Percentiles rank a stretch among this genome's conserved stretches.
phyloP scores from a whole-genome alignment of 2,329 filamentous ascomycete genomes.

The Phialemoniopsis sp. region DNA sequence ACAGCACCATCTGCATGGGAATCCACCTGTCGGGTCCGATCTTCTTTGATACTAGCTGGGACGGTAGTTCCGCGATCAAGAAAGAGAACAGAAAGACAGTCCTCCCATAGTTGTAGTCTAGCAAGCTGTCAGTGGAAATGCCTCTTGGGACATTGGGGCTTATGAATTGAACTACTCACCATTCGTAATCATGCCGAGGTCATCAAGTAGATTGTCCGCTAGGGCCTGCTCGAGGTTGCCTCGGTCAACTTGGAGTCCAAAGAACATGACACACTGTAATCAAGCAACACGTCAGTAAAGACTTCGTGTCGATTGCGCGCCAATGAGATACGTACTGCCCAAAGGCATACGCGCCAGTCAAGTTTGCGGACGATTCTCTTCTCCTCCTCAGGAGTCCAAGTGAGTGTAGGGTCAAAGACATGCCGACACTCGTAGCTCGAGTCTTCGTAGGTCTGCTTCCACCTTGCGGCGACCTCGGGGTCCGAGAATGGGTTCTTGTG shows the following conservation, averaged over 20 bases:
- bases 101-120: constrained; percentile 44
- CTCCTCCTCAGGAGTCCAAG: constrained; percentile 51
- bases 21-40: constrained; percentile 21
- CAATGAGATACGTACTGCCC: constrained; percentile 24
- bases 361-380: constrained; percentile 44
- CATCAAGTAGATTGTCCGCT: constrained; percentile 57
- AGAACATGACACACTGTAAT: constrained; percentile 58
- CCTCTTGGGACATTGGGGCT: constrained; percentile 44
- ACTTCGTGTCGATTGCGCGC: too few species aligned
- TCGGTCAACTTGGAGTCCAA: constrained; percentile 57
- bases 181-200: constrained; percentile 38
- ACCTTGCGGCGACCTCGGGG: constrained; percentile 20
- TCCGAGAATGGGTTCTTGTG: constrained; percentile 23
- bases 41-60: constrained; percentile 53
- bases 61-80: constrained; percentile 52
- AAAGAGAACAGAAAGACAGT: constrained; percentile 47
- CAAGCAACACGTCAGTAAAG: too few species aligned
- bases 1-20: constrained; percentile 19
- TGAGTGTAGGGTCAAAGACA: constrained; percentile 47
- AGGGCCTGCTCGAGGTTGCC: constrained; percentile 55
- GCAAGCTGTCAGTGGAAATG: neutral
- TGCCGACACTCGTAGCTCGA: constrained; percentile 48
- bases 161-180: constrained; percentile 18
- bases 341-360: constrained; percentile 32
- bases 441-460: constrained; percentile 25